phyloP scores from a whole-genome alignment of 768 basidiomycete genomes.

The Suillus clintonianus region DNA sequence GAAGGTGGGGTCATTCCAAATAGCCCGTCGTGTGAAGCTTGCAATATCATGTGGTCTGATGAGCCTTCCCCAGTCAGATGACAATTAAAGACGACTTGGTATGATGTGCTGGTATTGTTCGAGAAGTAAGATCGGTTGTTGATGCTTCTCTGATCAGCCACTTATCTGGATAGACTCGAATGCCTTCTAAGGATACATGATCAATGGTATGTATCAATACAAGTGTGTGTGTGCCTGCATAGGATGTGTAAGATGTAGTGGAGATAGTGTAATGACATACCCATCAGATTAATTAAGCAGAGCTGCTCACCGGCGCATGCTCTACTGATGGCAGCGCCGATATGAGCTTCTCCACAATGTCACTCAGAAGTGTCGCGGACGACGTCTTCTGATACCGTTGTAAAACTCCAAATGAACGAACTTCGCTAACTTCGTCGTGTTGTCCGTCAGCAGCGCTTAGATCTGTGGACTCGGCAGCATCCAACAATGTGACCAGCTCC shows the following conservation, averaged over 20 bases:
- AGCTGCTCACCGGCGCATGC: neutral
- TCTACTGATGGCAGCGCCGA: slow-evolving; percentile 25
- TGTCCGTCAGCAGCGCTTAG: slow-evolving; percentile 15
- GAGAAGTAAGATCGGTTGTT: neutral
- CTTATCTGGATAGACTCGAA: neutral
- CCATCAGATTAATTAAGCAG: neutral
- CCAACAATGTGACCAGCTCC: slow-evolving; percentile 83
- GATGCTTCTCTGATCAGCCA: neutral
- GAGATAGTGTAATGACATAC: neutral
- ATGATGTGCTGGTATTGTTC: neutral
- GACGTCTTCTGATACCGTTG: slow-evolving; percentile 66
- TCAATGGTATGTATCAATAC: neutral
- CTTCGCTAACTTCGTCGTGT: slow-evolving; percentile 22
- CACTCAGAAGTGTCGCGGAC: slow-evolving; percentile 67
- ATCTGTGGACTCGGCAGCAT: slow-evolving; percentile 51
- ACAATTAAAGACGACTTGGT: neutral
- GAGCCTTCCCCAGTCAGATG: neutral
- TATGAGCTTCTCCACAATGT: slow-evolving; percentile 52
- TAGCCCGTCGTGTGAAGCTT: neutral
- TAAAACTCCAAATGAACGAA: slow-evolving; percentile 51
- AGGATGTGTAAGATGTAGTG: neutral
- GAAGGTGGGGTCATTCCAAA: neutral
- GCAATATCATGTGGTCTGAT: neutral
- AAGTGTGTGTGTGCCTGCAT: neutral
- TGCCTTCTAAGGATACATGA: neutral